Percentiles rank a stretch among this genome's conserved stretches.
Conservation (phyloP, 805 yeast genomes). For the Candida saitoana region DNA sequence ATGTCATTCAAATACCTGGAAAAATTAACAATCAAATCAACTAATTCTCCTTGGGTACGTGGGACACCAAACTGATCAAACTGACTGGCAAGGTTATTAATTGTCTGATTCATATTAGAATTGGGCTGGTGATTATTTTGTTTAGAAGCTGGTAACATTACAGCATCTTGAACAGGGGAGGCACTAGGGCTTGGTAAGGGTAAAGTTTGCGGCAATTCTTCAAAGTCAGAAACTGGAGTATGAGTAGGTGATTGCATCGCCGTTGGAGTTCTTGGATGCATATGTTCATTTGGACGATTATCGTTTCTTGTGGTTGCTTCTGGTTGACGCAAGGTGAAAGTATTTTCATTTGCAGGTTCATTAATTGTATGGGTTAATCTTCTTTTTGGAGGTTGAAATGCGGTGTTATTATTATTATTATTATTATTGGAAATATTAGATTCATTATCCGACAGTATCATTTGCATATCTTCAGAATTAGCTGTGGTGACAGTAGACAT, state of each 20-base stretch:
- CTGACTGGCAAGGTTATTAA: slow-evolving; percentile 7
- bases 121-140: slow-evolving; percentile 6
- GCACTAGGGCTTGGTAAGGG: slow-evolving; percentile 71
- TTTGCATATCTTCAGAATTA: slow-evolving; percentile 32
- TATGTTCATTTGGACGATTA: slow-evolving; percentile 6
- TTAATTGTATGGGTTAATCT: slow-evolving; percentile 19
- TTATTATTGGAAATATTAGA: slow-evolving; percentile 6
- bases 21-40: slow-evolving; percentile 34
- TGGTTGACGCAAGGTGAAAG: neutral
- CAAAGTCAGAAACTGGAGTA: slow-evolving; percentile 35
- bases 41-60: slow-evolving; percentile 34
- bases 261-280: slow-evolving; percentile 25
- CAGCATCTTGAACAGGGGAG: slow-evolving; percentile 43
- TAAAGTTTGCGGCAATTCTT: slow-evolving; percentile 36
- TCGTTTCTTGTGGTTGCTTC: neutral
- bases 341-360: neutral
- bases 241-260: slow-evolving; percentile 27
- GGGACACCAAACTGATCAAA: slow-evolving; percentile 12
- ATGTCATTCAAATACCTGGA: slow-evolving; percentile 37
- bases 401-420: slow-evolving; percentile 5
- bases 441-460: slow-evolving; percentile 31
- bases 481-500: neutral
- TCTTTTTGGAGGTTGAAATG: slow-evolving; percentile 37
- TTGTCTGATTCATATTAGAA: slow-evolving; percentile 15
- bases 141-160: slow-evolving; percentile 14